Evolutionary conservation across 306 rosid species (phyloP), one percentile per base, ranked within the genome.

Genomic region (Vachellia pachyceras): DNA sequence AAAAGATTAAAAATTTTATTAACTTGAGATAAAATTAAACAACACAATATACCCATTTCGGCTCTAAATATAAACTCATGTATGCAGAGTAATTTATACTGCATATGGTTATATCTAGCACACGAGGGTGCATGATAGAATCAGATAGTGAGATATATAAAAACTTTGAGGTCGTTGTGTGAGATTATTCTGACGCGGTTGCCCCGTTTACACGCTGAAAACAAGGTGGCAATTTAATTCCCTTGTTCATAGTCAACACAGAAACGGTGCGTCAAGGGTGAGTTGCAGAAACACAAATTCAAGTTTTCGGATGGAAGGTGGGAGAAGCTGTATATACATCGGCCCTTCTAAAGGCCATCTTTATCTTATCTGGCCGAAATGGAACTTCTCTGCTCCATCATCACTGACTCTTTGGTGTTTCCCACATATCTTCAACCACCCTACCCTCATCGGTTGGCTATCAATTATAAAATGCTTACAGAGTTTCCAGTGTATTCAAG

Each of bases 211-310:
- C 39, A 60, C 39, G 39, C 66, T 0, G 17, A 60, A 60, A 5
- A 33, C 37, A 23, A 60, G 8, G 33, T 29, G 33, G 33, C 33
- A 29, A 29, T 29, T 11, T 77, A 55, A 77, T 80, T 76, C 58
- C 69, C 46, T 68, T 76, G 37, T 72, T 76, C 60, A 37, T 60
- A 18, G 85, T 83, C 85, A 80, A 83, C 77, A 67, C 78, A 44
- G 5, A 47, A 40, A 11, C 22, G 3, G 72, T 45, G 10, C 11
- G 63, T 22, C 9, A 7, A 15, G 12, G 25, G 10, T 20, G 65
- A 45, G 77, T 64, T 33, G 20, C 64, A 70, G 70, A 72, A 66
- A 67, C 40, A 65, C 49, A 72, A n/a, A n/a, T 25, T 50, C 29
- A 41, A 73, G n/a, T n/a, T 58, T 73, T 60, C 66, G 77, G 73